Evolutionary conservation across 192 early-diverging fungal species (phyloP), one percentile per base, ranked within the genome.

Genomic region (Obelidium mucronatum): DNA sequence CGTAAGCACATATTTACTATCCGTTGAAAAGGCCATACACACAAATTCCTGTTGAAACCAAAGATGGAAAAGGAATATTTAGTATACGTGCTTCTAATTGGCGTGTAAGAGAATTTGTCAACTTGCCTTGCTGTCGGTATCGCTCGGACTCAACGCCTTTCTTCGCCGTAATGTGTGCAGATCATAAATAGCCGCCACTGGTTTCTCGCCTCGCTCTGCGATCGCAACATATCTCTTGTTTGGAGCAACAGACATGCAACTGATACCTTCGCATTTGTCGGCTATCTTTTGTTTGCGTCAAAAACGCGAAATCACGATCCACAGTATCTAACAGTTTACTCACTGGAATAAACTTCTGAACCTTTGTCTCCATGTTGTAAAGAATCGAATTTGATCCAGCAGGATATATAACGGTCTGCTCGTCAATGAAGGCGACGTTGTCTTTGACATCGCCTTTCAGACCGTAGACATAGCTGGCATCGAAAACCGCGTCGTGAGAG

Each of bases 371-470:
- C 33, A 76, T 80, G 77, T 87, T 86, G 78, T 86, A 87, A 5
- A 90, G 73, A 55, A 90, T 73, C 28, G 83, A 62, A 69, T 90
- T 90, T 61, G 87, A 59, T n/a, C 89, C 89, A 51, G 83, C 82
- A 13, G 87, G 86, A 74, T 90, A 90, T 11, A 90, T 54, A 59
- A 90, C 78, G 5, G 87, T 89, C 40, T 80, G 77, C 74, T 90
- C 89, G 73, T 90, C 89, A 30, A 90, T 63, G 66, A 75, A 90
- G 54, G 75, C 65, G 24, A 90, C 58, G 60, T 75, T 79, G 62
- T 77, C 70, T 33, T 78, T 80, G 35, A 84, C 82, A 48, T 84
- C 82, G 51, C 78, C 79, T 68, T 84, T 85, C 15, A 89, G 80
- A 5, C 89, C 89, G 63, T 90, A 90, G 2, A 85, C 87, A 72